These are phyloP conservation scores for Draba incana DNA, from an alignment of 345 rosid species.

Conservation along the genomic window DNA sequence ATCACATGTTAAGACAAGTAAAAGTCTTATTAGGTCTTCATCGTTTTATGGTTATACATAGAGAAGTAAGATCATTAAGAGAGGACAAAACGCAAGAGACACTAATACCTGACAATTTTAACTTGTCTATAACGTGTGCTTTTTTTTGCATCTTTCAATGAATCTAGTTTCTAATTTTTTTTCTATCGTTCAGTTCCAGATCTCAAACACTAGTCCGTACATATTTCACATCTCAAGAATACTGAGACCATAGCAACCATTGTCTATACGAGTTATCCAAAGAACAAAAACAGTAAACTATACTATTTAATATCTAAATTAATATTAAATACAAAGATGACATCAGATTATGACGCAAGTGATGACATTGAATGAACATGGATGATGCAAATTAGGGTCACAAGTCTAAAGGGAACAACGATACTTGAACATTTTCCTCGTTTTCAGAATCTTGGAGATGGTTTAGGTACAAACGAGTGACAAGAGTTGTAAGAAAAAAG, in stretches of 20 bases:
- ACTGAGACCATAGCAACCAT: neutral
- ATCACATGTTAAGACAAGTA: neutral
- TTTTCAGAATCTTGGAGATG: neutral
- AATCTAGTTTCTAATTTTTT: neutral
- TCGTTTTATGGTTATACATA: neutral
- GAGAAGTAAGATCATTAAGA: neutral
- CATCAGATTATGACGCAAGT: too few relatives aligned
- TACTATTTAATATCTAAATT: too few relatives aligned
- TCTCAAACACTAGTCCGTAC: neutral
- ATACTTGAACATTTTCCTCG: too few relatives aligned
- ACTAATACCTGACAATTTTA: neutral
- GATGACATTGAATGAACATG: too few relatives aligned
- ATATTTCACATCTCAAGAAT: neutral
- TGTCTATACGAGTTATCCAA: too few relatives aligned
- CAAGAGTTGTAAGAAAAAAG: slow-evolving; percentile 2
- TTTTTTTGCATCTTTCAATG: slow-evolving; percentile 10
- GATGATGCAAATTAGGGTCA: too few relatives aligned
- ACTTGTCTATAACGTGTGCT: neutral
- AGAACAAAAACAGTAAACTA: too few relatives aligned
- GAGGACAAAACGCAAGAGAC: neutral
- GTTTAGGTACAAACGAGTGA: neutral
- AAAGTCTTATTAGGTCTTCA: neutral
- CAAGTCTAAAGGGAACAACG: too few relatives aligned
- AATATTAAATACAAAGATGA: too few relatives aligned
- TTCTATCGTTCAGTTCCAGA: neutral